Evolutionary conservation across 768 basidiomycete species (phyloP).

Genomic region (Pulveroboletus sp.): DNA sequence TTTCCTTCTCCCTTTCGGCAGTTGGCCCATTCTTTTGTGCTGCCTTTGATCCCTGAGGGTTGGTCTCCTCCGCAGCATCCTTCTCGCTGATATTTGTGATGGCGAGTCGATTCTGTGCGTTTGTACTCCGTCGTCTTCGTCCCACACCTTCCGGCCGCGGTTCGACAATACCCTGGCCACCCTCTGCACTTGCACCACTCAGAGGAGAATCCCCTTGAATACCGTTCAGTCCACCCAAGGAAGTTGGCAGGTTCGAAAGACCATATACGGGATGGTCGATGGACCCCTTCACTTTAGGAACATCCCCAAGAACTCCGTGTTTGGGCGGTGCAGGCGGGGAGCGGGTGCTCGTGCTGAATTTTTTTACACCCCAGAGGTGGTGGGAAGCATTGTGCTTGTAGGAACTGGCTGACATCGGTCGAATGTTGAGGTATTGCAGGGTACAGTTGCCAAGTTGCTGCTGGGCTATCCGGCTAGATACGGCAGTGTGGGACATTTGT

Average conservation of each 20-base stretch:
- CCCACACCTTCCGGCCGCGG: slow-evolving; percentile 12
- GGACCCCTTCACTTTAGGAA: slow-evolving; percentile 16
- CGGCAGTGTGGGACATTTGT: too few relatives aligned
- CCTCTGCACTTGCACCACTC: slow-evolving; percentile 3
- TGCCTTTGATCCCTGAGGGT: slow-evolving; percentile 14
- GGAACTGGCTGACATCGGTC: slow-evolving; percentile 20
- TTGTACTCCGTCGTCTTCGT: slow-evolving; percentile 32
- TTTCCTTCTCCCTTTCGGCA: slow-evolving; percentile 45
- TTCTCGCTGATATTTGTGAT: slow-evolving; percentile 39
- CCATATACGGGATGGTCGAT: slow-evolving; percentile 28
- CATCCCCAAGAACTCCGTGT: slow-evolving; percentile 18
- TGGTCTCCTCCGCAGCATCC: slow-evolving; percentile 34
- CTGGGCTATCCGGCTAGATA: too few relatives aligned
- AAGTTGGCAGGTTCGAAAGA: slow-evolving; percentile 11
- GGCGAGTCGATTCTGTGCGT: slow-evolving; percentile 35
- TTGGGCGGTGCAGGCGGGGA: slow-evolving; percentile 9
- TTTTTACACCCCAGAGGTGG: slow-evolving; percentile 7
- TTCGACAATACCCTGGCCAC: neutral
- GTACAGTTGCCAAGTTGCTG: slow-evolving; percentile 28
- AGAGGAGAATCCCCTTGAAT: slow-evolving; percentile 21
- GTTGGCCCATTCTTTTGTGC: slow-evolving; percentile 21
- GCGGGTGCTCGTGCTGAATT: slow-evolving; percentile 5
- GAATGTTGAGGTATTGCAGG: slow-evolving; percentile 22
- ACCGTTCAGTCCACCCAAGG: slow-evolving; percentile 17
- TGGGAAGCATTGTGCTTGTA: slow-evolving; percentile 6